Base-by-base conservation (phyloP, 2,329 filamentous ascomycete genomes). In the Pseudocercospora pini-densiflorae region DNA sequence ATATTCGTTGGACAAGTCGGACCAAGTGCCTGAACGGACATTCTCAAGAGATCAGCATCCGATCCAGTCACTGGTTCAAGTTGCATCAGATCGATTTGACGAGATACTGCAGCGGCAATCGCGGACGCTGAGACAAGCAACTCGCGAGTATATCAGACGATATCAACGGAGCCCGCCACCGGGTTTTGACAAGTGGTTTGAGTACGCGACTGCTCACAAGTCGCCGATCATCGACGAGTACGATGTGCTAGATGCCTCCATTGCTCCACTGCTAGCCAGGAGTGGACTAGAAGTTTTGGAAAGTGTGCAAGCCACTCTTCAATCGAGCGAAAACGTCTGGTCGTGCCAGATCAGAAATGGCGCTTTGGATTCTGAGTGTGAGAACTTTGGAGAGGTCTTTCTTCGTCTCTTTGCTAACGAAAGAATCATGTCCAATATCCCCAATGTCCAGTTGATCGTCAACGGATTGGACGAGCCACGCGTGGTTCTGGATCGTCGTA, bases 391-490 rank as follows among this genome's bases (percentile, higher is more conserved):
- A 16, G 61, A 63, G 10, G 53, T 19, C 1, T 57, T 31, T 19
- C 23, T 58, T 36, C 31, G 53, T 31, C 1, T 63, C 4, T 33
- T 63, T 27, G 40, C 24, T 29, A 51, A 63, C 24, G 33, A 29
- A 5, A 57, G 36, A 53, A 43, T 63, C 9, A 21, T 63, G n/a
- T 23, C 6, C 14, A 49, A 66, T 1, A 54, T 83, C 5, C 80
- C 81, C 0, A 74, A 84, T 27, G 62, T 83, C 10, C 74, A 74
- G 8, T 80, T 86, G 24, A 75, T 85, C 0, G 73, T 85, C 14
- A 86, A 85, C 53, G 78, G 81, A 43, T 73, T 85, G 3, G 83
- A 86, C 60, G 83, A 86, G 67, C 82, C 84, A 1, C 74, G 79
- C 3, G 79, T 84, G 2, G 9, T 85, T 73, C 1, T 77, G 73